A percentile compares a stretch with the other conserved stretches of the same genome.
phyloP scores from a whole-genome alignment of 2,329 filamentous ascomycete species.

The Trichophyton rubrum region DNA sequence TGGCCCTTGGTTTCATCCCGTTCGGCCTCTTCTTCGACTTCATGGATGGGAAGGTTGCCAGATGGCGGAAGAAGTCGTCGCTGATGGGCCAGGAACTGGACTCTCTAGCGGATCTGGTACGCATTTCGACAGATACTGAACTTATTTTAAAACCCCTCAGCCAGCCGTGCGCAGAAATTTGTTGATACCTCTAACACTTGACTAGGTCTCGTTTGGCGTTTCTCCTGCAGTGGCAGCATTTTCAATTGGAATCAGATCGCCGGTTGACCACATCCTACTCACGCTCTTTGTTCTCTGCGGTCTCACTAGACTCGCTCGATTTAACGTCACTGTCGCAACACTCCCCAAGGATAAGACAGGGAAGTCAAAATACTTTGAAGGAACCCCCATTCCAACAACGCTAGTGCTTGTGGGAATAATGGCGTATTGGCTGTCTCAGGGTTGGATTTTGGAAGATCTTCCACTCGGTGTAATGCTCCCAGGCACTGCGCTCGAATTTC shows the following conservation, averaged over 20 bases:
- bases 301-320: constrained; percentile 81
- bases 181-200: constrained; percentile 4
- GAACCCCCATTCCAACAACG: constrained; percentile 87
- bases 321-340: constrained; percentile 87
- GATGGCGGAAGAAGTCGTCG: constrained; percentile 93
- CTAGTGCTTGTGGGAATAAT: constrained; percentile 69
- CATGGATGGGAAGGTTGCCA: constrained; percentile 90
- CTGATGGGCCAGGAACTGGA: constrained; percentile 97
- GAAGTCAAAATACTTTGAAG: constrained; percentile 93
- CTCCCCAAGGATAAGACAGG: constrained; percentile 85
- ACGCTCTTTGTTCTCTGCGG: constrained; percentile 90
- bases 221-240: constrained; percentile 80
- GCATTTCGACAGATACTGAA: constrained; percentile 17
- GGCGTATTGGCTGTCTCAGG: constrained; percentile 75
- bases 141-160: not conserved
- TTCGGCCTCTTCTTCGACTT: constrained; percentile 96
- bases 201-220: constrained; percentile 86
- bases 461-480: constrained; percentile 58
- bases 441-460: constrained; percentile 67
- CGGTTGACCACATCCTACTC: constrained; percentile 65
- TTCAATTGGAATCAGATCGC: constrained; percentile 73
- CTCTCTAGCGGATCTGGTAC: constrained; percentile 84
- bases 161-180: not conserved
- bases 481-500: constrained; percentile 64
- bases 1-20: constrained; percentile 75